Conservation (phyloP, 306 rosid species). For the Begonia loranthoides region DNA sequence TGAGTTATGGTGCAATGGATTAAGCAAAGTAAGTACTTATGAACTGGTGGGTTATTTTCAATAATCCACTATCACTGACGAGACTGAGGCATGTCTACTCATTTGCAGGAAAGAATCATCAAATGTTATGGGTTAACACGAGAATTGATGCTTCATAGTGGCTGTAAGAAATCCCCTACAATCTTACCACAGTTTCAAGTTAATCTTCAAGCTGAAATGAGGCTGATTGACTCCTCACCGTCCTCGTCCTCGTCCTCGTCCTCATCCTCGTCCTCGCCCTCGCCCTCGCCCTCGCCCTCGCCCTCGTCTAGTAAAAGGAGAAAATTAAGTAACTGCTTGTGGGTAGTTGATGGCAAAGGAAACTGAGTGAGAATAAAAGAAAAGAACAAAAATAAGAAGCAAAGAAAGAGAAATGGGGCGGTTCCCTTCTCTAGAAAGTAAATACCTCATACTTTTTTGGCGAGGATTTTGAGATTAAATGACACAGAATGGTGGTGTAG, state of each 20-base stretch:
- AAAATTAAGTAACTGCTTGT: slow-evolving; percentile 51
- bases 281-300: slow-evolving; percentile 30
- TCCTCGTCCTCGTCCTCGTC: slow-evolving; percentile 30
- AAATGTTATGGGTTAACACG: slow-evolving; percentile 75
- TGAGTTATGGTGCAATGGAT: slow-evolving; percentile 88
- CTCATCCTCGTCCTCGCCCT: slow-evolving; percentile 35
- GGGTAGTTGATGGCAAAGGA: slow-evolving; percentile 78
- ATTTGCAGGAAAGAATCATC: slow-evolving; percentile 62
- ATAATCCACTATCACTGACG: too few relatives aligned
- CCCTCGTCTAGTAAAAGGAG: slow-evolving; percentile 54
- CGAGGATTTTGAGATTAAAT: slow-evolving; percentile 45
- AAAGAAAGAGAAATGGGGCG: slow-evolving; percentile 18
- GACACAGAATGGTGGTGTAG: slow-evolving; percentile 60
- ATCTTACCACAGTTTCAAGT: slow-evolving; percentile 64
- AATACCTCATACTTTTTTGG: slow-evolving; percentile 43
- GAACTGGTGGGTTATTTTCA: too few relatives aligned
- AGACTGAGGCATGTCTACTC: too few relatives aligned
- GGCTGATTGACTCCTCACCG: slow-evolving; percentile 38
- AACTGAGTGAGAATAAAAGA: slow-evolving; percentile 15
- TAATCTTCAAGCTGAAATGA: slow-evolving; percentile 30
- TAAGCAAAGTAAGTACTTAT: slow-evolving; percentile 57
- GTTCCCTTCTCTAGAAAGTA: slow-evolving; percentile 21
- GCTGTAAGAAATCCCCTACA: slow-evolving; percentile 28
- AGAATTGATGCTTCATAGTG: slow-evolving; percentile 38
- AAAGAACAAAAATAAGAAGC: slow-evolving; percentile 2